A percentile compares a stretch with the other conserved stretches of the same genome.
Conservation (phyloP, 1,284 basidiomycete species). For the Leccinum olivaceoglutinosum region DNA sequence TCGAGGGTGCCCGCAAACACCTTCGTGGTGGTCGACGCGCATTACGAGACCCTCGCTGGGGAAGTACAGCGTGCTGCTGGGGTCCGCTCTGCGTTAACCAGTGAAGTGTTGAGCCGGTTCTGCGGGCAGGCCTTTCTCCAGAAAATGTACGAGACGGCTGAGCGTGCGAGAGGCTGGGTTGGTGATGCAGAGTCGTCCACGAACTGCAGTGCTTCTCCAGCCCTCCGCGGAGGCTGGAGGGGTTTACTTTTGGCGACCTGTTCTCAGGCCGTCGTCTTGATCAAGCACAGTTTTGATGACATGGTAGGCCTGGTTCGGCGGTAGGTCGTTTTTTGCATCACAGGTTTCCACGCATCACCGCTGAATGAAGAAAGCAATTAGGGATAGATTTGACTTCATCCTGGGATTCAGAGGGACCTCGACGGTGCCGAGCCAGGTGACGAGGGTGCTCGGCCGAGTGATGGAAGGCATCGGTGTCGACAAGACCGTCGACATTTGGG, state of each 20-base stretch:
- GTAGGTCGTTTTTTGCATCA: not conserved
- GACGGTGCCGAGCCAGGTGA: not conserved
- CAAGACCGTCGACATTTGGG: not conserved
- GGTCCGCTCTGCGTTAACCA: not conserved
- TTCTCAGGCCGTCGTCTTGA: not conserved
- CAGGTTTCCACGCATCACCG: no score
- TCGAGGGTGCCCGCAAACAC: not conserved
- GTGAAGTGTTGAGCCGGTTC: not conserved
- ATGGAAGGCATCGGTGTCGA: not conserved
- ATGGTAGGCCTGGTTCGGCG: not conserved
- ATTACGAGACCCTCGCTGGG: not conserved
- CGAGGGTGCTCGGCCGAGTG: not conserved
- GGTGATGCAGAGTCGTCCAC: not conserved
- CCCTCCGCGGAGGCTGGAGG: not conserved
- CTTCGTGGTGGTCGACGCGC: not conserved
- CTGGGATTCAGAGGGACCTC: not conserved
- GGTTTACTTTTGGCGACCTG: not conserved
- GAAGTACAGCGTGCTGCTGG: not conserved
- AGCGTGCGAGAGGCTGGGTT: no score
- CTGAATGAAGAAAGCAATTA: not conserved
- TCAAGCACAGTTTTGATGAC: not conserved
- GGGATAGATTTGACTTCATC: not conserved
- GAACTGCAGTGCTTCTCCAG: not conserved
- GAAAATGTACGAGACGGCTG: not conserved
- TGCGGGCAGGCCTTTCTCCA: not conserved